Evolutionary conservation across 495 filamentous ascomycete genomes (phyloP).

Genomic region (Tuber borchii): DNA sequence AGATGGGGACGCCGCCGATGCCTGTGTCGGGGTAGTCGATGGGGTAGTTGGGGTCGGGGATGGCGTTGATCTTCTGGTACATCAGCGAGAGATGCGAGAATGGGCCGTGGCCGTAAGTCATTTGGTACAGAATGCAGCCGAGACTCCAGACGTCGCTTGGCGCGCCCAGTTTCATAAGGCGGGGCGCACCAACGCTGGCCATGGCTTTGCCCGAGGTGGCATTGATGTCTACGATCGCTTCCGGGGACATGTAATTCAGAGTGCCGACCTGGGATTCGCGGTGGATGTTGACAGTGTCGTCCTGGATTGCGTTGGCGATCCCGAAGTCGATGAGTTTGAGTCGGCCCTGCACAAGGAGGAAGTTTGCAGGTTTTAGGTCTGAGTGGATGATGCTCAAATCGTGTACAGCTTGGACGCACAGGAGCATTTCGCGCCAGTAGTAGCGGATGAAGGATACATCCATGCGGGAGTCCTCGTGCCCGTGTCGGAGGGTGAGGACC

Average conservation of each 20-base stretch:
- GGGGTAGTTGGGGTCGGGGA: conserved; percentile 75
- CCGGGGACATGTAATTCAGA: conserved; percentile 97
- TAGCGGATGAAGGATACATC: conserved; percentile 87
- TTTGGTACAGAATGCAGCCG: conserved; percentile 94
- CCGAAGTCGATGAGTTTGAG: conserved; percentile 92
- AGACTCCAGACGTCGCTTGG: conserved; percentile 93
- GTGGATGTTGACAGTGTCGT: conserved; percentile 95
- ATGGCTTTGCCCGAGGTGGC: conserved; percentile 36
- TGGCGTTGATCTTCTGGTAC: conserved; percentile 67
- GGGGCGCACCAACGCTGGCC: conserved; percentile 36
- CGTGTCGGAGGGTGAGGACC: conserved; percentile 66
- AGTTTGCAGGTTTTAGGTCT: conserved; percentile 93
- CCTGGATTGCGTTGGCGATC: conserved; percentile 94
- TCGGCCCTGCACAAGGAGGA: conserved; percentile 75
- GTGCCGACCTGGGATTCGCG: conserved; percentile 92
- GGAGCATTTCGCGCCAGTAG: conserved; percentile 99
- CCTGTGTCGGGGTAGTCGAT: conserved; percentile 76
- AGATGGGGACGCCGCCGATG: conserved; percentile 65
- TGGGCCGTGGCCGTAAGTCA: conserved; percentile 87
- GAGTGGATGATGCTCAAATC: conserved; percentile 86
- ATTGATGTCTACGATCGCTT: conserved; percentile 84
- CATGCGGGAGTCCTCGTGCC: conserved; percentile 65
- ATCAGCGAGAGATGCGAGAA: conserved; percentile 87
- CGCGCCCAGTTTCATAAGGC: conserved; percentile 92
- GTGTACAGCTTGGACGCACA: conserved; percentile 86